phyloP scores from a whole-genome alignment of 2,329 filamentous ascomycete genomes.

The Calonectria crousiana region DNA sequence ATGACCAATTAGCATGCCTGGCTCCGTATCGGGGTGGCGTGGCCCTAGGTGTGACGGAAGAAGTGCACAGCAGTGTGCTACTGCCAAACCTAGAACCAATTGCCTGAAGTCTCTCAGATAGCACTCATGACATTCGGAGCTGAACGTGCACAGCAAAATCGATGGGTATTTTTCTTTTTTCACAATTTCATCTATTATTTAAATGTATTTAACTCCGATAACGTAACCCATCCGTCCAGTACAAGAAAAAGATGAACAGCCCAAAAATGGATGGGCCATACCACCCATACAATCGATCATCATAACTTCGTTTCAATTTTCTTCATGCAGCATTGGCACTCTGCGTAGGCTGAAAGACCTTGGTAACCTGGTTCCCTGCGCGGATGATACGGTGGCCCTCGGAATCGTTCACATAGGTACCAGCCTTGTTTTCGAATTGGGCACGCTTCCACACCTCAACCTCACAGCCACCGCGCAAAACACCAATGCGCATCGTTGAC shows the following conservation, averaged over 20 bases:
- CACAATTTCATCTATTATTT: not conserved
- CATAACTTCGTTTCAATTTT: not conserved
- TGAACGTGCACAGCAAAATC: not conserved
- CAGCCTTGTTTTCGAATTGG: slow-evolving; percentile 86
- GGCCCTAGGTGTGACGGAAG: too few species aligned
- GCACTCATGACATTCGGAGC: not conserved
- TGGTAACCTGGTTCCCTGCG: slow-evolving; percentile 87
- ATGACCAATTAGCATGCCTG: not conserved
- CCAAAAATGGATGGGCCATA: too few species aligned
- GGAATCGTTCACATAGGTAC: slow-evolving; percentile 82
- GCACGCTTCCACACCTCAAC: slow-evolving; percentile 94
- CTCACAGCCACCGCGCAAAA: slow-evolving; percentile 87
- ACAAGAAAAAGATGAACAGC: not conserved
- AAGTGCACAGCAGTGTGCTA: not conserved
- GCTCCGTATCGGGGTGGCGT: not conserved
- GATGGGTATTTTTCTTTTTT: not conserved
- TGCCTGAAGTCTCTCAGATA: too few species aligned
- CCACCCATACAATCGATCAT: not conserved
- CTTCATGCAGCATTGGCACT: slow-evolving; percentile 64
- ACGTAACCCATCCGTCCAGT: not conserved
- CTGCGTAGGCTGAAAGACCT: slow-evolving; percentile 81
- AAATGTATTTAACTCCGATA: not conserved
- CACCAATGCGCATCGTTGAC: slow-evolving; percentile 88
- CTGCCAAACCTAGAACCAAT: not conserved
- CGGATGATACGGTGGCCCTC: slow-evolving; percentile 85